Evolutionary conservation across 2,329 filamentous ascomycete species (phyloP), one percentile per base, ranked within the genome.

Genomic region (Sclerotiophoma versabilis): DNA sequence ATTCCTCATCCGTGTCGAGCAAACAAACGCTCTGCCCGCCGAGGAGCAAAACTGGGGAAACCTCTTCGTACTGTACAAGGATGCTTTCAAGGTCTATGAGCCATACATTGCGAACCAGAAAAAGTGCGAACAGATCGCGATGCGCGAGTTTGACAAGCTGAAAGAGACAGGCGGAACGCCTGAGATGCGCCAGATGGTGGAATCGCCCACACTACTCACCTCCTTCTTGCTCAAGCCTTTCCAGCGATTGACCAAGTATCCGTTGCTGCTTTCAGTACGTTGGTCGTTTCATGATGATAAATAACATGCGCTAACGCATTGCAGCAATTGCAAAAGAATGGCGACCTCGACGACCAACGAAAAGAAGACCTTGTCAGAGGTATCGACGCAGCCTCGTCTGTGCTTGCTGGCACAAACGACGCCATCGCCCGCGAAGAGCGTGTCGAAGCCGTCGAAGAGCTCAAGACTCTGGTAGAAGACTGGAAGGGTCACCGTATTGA

Each of bases 91-190:
- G 58, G 93, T 96, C 56, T 99, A 99, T 73, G 91, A 96, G 68
- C 93, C 93, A 1, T 99, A 98, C 68, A 98, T 98, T 65, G 92
- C 95, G 27, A 99, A 99, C 71, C 93, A 97, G 77, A 87, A 91
- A 63, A 93, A 92, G 71, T 96, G 93, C 54, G 92, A 93, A 47
- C 85, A 89, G 63, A 85, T 91, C n/a, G 93, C 92, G 12, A 87
- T 90, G 64, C 84, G 88, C 55, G 88, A 93, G 56, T 97, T 96
- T 74, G 90, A 95, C 66, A 96, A 95, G 74, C 91, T 98, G 46
- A 84, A 85, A 62, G 78, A 84, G 26, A 91, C 91, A 36, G 89
- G 84, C 44, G 92, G 87, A 47, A 86, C 83, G 4, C 32, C 68
- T 1, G 63, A 87, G 57, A 80, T 87, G 65, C 80, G 83, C 32